Evolutionary conservation across 305 asterid genomes (phyloP).

Genomic region (Fraxinus angustifolia): DNA sequence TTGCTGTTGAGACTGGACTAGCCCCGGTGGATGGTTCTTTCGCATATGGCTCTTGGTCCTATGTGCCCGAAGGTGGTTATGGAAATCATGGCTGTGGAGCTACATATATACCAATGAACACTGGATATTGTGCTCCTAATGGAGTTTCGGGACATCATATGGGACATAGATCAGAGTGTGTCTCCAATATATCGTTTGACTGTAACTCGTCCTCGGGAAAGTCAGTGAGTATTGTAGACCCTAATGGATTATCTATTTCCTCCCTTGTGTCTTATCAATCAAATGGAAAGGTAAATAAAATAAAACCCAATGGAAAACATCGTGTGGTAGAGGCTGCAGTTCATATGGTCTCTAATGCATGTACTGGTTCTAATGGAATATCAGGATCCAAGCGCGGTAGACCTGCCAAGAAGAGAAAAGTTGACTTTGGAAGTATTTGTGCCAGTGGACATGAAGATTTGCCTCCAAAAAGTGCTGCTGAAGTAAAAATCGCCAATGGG

Average conservation of each 20-base stretch:
- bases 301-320: conserved; percentile 45
- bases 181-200: conserved; percentile 67
- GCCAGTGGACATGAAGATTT: conserved; percentile 36
- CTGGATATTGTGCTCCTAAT: conserved; percentile 55
- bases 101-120: conserved; percentile 43
- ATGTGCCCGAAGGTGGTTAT: conserved; percentile 61
- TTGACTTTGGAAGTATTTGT: conserved; percentile 42
- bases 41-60: conserved; percentile 57
- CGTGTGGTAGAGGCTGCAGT: conserved; percentile 35
- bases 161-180: conserved; percentile 54
- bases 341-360: conserved; percentile 40
- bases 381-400: conserved; percentile 57
- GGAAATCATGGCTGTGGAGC: conserved; percentile 62
- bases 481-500: conserved; percentile 35
- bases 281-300: conserved; percentile 45
- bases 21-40: conserved; percentile 65
- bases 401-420: conserved; percentile 71
- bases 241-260: conserved; percentile 53
- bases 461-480: conserved; percentile 32
- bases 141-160: conserved; percentile 58
- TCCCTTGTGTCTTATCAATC: conserved; percentile 46
- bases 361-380: conserved; percentile 36
- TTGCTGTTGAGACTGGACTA: conserved; percentile 79
- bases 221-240: conserved; percentile 48
- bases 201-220: conserved; percentile 49